Evolutionary conservation across 1,139 yeast genomes (phyloP).

Genomic region (Nadsonia starkeyi-henricii): DNA sequence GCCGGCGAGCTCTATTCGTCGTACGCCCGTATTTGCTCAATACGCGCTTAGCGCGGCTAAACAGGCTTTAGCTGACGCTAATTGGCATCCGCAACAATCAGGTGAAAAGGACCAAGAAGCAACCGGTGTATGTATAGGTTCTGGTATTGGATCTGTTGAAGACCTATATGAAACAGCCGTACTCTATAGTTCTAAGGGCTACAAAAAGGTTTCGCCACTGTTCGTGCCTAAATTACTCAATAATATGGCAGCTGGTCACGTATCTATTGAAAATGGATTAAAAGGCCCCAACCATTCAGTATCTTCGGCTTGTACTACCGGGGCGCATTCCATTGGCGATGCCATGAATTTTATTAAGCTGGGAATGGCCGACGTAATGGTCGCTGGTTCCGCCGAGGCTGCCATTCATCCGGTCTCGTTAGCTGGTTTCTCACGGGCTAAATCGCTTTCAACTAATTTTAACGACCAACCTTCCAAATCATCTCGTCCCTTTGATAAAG

Average conservation of each 20-base stretch:
- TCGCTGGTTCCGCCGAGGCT: constrained; percentile 90
- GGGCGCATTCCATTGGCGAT: constrained; percentile 87
- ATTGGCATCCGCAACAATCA: constrained; percentile 29
- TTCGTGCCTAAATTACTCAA: constrained; percentile 72
- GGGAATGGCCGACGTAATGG: constrained; percentile 74
- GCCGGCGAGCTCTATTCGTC: constrained; percentile 26
- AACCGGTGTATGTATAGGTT: constrained; percentile 74
- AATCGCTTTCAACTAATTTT: constrained; percentile 54
- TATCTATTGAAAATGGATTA: constrained; percentile 62
- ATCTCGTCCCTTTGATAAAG: constrained; percentile 76
- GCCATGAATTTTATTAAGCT: constrained; percentile 67
- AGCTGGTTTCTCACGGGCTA: constrained; percentile 86
- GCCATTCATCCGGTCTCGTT: constrained; percentile 76
- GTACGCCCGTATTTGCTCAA: constrained; percentile 63
- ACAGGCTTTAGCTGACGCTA: constrained; percentile 63
- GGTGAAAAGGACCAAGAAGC: constrained; percentile 21
- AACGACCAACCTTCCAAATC: constrained; percentile 51
- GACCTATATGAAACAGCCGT: constrained; percentile 54
- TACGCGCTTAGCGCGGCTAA: constrained; percentile 64
- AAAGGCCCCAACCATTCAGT: constrained; percentile 82
- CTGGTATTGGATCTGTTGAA: constrained; percentile 83
- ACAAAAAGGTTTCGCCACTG: constrained; percentile 66
- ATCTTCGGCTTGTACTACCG: constrained; percentile 95
- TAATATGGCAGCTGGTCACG: constrained; percentile 92
- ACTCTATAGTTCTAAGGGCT: constrained; percentile 39